Evolutionary conservation across 2,329 filamentous ascomycete genomes (phyloP).

Genomic region (Karstenula rhodostoma): DNA sequence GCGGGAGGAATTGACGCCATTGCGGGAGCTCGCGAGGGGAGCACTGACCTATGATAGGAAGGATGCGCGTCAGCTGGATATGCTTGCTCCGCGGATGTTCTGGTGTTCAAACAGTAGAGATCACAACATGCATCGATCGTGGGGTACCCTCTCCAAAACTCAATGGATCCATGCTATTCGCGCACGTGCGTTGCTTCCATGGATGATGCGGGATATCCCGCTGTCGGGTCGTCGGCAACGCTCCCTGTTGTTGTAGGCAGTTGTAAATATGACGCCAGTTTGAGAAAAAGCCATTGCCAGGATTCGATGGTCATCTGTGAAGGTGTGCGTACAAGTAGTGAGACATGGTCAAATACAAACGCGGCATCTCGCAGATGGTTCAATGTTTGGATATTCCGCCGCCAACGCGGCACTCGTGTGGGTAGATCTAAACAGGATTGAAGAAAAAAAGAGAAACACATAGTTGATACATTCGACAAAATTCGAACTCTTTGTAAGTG

Average conservation of each 20-base stretch:
- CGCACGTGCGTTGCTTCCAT: constrained; percentile 4
- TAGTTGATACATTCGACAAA: constrained; percentile 11
- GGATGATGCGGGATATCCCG: not conserved
- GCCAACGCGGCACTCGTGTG: not conserved
- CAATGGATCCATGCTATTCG: not conserved
- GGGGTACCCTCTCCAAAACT: not conserved
- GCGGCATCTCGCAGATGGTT: not conserved
- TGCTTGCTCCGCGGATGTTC: not conserved
- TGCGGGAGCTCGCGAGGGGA: constrained; percentile 9
- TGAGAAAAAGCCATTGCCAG: too few species aligned
- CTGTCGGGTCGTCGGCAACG: not conserved
- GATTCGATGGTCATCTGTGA: too few species aligned
- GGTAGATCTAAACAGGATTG: not conserved
- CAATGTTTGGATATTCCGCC: constrained; percentile 3
- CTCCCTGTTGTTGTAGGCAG: not conserved
- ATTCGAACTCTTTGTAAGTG: not conserved
- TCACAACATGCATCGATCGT: not conserved
- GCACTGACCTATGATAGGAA: constrained; percentile 7
- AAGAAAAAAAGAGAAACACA: not conserved
- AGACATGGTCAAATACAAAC: too few species aligned
- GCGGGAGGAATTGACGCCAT: constrained; percentile 13
- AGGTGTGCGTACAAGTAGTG: too few species aligned
- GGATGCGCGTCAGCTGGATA: not conserved
- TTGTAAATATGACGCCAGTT: too few species aligned
- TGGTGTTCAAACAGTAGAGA: not conserved